Evolutionary conservation across 768 basidiomycete genomes (phyloP).

Genomic region (Suillus weaverae): DNA sequence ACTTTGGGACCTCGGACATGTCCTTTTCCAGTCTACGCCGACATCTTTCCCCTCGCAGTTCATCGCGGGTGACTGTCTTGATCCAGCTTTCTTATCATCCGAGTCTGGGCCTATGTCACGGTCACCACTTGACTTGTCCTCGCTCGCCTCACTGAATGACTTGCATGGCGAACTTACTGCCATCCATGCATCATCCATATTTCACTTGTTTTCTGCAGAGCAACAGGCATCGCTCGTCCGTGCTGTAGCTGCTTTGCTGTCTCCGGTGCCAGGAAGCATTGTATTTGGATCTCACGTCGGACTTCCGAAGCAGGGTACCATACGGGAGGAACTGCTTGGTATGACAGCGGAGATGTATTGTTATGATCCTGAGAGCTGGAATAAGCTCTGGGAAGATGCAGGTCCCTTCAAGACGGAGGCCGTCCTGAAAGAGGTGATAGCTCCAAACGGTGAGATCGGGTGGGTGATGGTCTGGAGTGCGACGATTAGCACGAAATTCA

Average conservation of each 20-base stretch:
- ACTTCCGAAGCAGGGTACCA: constrained; percentile 13
- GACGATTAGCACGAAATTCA: constrained; percentile 8
- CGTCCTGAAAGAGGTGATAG: constrained; percentile 17
- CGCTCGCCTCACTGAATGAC: constrained; percentile 43
- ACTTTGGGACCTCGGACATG: constrained; percentile 64
- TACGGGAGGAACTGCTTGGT: constrained; percentile 1
- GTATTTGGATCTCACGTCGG: constrained; percentile 32
- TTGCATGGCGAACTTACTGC: constrained; percentile 47
- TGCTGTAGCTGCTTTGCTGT: constrained; percentile 28
- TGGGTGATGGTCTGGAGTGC: constrained; percentile 22
- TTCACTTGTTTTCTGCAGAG: constrained; percentile 30
- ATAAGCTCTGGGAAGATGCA: constrained; percentile 23
- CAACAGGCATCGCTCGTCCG: constrained; percentile 7
- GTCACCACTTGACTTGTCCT: constrained; percentile 24
- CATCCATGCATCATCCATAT: constrained; percentile 52
- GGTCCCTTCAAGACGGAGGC: constrained; percentile 28
- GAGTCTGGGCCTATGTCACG: constrained; percentile 21
- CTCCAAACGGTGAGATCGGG: background rate
- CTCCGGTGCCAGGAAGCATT: constrained; percentile 27
- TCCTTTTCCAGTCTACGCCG: constrained; percentile 54
- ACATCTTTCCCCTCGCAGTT: constrained; percentile 56
- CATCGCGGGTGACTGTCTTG: constrained; percentile 54
- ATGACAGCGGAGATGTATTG: constrained; percentile 20
- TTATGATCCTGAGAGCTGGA: constrained; percentile 29
- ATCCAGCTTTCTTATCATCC: constrained; percentile 41